A percentile compares a stretch with the other conserved stretches of the same genome.
These are phyloP conservation scores for Trypanosoma theileri DNA, from an alignment of 208 protist species.

Conservation along the genomic window DNA sequence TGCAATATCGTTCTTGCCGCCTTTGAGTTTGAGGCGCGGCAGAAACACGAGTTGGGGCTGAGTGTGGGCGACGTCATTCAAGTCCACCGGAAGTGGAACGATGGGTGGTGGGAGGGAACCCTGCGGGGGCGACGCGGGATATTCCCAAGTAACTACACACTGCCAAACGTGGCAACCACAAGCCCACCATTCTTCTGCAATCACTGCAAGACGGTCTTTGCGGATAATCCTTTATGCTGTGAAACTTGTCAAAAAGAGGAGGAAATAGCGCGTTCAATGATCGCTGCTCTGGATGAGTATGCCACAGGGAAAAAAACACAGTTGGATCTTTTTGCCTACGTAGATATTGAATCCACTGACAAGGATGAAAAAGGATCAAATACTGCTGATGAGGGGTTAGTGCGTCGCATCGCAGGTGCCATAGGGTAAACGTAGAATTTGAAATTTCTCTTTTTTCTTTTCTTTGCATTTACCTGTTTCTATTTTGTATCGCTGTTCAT, in stretches of 20 bases:
- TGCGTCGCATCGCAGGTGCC: slow-evolving; percentile 1
- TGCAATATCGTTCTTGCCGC: slow-evolving; percentile 64
- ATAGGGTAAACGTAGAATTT: slow-evolving; percentile 20
- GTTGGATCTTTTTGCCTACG: slow-evolving; percentile 33
- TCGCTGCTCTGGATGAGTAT: slow-evolving; percentile 48
- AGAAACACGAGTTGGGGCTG: slow-evolving; percentile 47
- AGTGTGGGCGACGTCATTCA: slow-evolving; percentile 59
- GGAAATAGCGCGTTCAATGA: slow-evolving; percentile 44
- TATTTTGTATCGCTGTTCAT: background rate
- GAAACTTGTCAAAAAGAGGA: slow-evolving; percentile 40
- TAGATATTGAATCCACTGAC: slow-evolving; percentile 21
- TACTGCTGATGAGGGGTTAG: background rate
- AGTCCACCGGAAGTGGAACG: slow-evolving; percentile 83
- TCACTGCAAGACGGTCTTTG: slow-evolving; percentile 40
- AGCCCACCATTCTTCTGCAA: slow-evolving; percentile 66
- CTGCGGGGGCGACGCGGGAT: slow-evolving; percentile 58
- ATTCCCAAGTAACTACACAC: slow-evolving; percentile 87
- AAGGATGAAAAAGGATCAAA: background rate
- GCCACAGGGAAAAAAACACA: background rate
- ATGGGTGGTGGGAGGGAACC: slow-evolving; percentile 88
- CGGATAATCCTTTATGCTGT: slow-evolving; percentile 26
- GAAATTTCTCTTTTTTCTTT: background rate
- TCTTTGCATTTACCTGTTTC: slow-evolving; percentile 2
- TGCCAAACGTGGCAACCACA: slow-evolving; percentile 62
- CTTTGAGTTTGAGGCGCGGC: slow-evolving; percentile 51